A percentile compares a stretch with the other conserved stretches of the same genome.
These are phyloP conservation scores for Rauvolfia tetraphylla DNA, from an alignment of 257 asterid species.

Conservation along the genomic window DNA sequence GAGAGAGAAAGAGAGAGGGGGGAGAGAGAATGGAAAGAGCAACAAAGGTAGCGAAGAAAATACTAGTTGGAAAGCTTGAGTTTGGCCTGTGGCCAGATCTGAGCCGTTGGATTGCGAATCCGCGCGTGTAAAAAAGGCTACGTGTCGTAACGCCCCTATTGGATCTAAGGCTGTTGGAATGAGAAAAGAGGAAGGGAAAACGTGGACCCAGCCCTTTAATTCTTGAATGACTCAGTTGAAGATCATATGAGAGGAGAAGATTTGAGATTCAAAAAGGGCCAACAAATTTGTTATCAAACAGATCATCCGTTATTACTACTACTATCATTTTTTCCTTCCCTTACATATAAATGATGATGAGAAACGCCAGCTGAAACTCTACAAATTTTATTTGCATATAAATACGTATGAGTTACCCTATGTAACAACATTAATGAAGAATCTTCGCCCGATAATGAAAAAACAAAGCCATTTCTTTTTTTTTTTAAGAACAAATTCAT, in stretches of 20 bases:
- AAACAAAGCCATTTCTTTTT: too few species aligned
- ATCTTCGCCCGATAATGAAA: not conserved
- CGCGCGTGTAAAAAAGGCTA: slow-evolving; percentile 29
- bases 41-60: not conserved
- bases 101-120: slow-evolving; percentile 44
- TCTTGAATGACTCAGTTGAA: not conserved
- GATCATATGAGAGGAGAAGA: too few species aligned
- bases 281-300: not conserved
- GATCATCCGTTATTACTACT: not conserved
- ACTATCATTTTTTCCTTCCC: too few species aligned
- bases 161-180: slow-evolving; percentile 26
- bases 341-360: not conserved
- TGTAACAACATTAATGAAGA: not conserved
- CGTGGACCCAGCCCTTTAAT: slow-evolving; percentile 12
- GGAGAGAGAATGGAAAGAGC: not conserved
- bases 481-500: too few species aligned
- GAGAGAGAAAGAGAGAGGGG: slow-evolving; percentile 7
- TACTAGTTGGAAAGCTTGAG: not conserved
- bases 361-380: not conserved
- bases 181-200: slow-evolving; percentile 15
- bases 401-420: not conserved
- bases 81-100: slow-evolving; percentile 20
- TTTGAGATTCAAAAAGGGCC: slow-evolving; percentile 1
- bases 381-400: not conserved
- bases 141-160: slow-evolving; percentile 43